Percentiles rank a stretch among this genome's conserved stretches.
Evolutionary conservation across 495 filamentous ascomycete genomes (phyloP).

Genomic region (Aspergillus bertholletiae): DNA sequence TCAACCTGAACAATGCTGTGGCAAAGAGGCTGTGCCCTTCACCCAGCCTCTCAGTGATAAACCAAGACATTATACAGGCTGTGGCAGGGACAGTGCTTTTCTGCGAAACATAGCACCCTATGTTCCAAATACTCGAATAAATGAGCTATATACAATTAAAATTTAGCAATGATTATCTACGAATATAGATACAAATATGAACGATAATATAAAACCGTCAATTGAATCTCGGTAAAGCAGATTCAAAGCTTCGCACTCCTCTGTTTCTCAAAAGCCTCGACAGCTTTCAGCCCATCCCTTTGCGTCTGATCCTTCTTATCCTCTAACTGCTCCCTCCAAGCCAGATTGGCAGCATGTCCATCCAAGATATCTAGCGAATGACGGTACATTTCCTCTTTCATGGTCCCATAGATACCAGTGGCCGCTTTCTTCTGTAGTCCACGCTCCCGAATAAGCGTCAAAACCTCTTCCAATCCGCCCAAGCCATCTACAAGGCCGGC

Average conservation of each 20-base stretch:
- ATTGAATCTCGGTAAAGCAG: too few species aligned
- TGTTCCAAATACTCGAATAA: too few species aligned
- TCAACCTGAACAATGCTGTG: neutral
- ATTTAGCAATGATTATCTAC: neutral
- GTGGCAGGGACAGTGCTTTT: too few species aligned
- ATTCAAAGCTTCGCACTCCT: conserved; percentile 44
- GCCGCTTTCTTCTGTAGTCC: conserved; percentile 54
- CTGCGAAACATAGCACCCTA: too few species aligned
- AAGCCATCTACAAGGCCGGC: conserved; percentile 65
- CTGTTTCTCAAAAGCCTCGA: conserved; percentile 42
- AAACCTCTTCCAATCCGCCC: conserved; percentile 57
- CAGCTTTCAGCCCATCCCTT: conserved; percentile 18
- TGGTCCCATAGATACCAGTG: conserved; percentile 59
- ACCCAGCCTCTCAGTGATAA: neutral
- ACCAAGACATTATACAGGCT: too few species aligned
- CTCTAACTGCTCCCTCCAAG: conserved; percentile 36
- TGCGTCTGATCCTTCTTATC: conserved; percentile 25
- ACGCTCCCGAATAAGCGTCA: conserved; percentile 52
- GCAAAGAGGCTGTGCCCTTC: neutral
- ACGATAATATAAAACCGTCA: too few species aligned
- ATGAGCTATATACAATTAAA: neutral
- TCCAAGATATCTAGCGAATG: conserved; percentile 55
- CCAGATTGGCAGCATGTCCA: conserved; percentile 39
- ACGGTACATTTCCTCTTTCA: conserved; percentile 73
- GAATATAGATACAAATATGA: neutral